Evolutionary conservation across 164 flowering plant species (phyloP).

Genomic region (Magnolia changhungtana): DNA sequence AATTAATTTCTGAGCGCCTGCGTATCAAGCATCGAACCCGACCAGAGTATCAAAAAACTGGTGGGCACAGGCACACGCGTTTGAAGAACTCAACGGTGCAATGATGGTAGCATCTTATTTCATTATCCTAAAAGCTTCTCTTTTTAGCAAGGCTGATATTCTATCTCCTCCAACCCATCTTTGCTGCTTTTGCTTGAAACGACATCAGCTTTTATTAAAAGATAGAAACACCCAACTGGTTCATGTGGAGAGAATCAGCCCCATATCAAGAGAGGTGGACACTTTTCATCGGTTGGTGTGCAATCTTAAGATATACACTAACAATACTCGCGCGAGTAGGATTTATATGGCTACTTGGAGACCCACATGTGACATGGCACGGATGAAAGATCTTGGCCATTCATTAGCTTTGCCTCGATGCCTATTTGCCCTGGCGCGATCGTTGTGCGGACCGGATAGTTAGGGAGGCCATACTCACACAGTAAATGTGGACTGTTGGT

Average conservation of each 20-base stretch:
- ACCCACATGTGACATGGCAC: neutral
- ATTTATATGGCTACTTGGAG: neutral
- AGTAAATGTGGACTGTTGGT: too few relatives aligned
- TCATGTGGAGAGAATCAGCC: conserved; percentile 8
- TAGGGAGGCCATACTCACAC: too few relatives aligned
- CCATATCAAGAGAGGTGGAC: neutral
- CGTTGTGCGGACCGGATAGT: neutral
- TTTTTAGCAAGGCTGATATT: conserved; percentile 10
- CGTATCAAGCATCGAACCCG: too few relatives aligned
- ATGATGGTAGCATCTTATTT: conserved; percentile 7
- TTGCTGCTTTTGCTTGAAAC: conserved; percentile 5
- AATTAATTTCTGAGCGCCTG: too few relatives aligned
- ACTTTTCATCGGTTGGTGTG: neutral
- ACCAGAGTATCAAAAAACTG: too few relatives aligned
- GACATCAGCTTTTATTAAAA: conserved; percentile 2
- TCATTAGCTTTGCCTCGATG: neutral
- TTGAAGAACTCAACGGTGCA: conserved; percentile 7
- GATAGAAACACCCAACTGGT: neutral
- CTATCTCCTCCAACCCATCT: conserved; percentile 7
- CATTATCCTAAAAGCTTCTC: conserved; percentile 6
- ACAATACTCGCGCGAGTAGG: neutral
- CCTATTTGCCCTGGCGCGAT: neutral
- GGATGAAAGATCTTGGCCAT: neutral
- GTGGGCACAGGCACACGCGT: neutral
- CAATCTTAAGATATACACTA: neutral